These are phyloP conservation scores for Agrostemma githago DNA, from an alignment of 148 eudicot genomes.

Conservation along the genomic window DNA sequence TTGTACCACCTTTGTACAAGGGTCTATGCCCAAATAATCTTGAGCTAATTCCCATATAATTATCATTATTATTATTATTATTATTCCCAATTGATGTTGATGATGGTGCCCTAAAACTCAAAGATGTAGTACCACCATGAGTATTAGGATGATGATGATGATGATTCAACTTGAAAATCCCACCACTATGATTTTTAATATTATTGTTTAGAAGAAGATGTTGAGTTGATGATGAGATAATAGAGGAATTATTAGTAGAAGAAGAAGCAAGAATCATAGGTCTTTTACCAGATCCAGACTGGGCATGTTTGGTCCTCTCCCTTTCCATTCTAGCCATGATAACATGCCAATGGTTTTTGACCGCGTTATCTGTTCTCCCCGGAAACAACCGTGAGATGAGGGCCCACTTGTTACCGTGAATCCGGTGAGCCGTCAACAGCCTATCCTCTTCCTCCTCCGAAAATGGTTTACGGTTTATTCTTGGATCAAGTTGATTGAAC, in stretches of 20 bases:
- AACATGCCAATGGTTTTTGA: slow-evolving; percentile 94
- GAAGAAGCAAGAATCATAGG: neutral
- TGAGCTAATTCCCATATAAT: slow-evolving; percentile 13
- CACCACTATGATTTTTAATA: slow-evolving; percentile 9
- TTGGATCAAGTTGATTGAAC: slow-evolving; percentile 91
- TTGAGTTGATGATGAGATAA: slow-evolving; percentile 19
- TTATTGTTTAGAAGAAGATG: slow-evolving; percentile 7
- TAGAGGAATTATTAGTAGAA: slow-evolving; percentile 13
- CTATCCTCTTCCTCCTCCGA: slow-evolving; percentile 77
- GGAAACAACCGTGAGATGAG: slow-evolving; percentile 79
- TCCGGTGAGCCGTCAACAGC: slow-evolving; percentile 68
- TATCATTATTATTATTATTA: no score
- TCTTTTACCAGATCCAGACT: slow-evolving; percentile 10
- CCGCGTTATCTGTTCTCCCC: slow-evolving; percentile 85
- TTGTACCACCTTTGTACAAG: neutral
- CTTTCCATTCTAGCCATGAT: slow-evolving; percentile 86
- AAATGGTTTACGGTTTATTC: slow-evolving; percentile 85
- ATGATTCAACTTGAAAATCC: slow-evolving; percentile 11
- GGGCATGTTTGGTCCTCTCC: slow-evolving; percentile 47
- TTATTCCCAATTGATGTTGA: slow-evolving; percentile 15
- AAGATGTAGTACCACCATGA: slow-evolving; percentile 14
- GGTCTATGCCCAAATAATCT: slow-evolving; percentile 16
- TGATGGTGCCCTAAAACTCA: slow-evolving; percentile 26
- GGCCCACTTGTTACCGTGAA: slow-evolving; percentile 95
- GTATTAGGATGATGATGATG: no score